phyloP scores from a whole-genome alignment of 345 rosid genomes.

The Acer saccharum region DNA sequence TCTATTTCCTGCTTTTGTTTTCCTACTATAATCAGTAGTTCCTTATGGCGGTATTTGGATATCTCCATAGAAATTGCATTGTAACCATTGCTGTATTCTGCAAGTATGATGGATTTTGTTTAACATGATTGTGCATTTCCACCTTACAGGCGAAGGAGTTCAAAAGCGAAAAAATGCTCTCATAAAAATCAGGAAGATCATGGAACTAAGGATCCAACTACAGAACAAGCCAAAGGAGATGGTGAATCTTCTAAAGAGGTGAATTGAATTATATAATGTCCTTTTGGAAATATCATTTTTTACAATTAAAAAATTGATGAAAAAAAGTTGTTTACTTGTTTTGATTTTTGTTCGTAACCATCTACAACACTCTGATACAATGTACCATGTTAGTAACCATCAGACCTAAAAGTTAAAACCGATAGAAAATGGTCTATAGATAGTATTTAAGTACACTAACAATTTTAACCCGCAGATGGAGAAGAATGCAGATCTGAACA shows the following conservation, averaged over 20 bases:
- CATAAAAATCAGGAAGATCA: conserved; percentile 24
- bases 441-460: too few relatives aligned
- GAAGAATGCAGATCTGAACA: conserved; percentile 34
- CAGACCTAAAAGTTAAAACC: too few relatives aligned
- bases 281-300: background rate
- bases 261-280: background rate
- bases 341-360: background rate
- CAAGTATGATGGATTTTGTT: background rate
- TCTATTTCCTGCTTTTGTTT: background rate
- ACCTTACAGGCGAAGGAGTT: conserved; percentile 30
- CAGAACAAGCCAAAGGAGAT: conserved; percentile 27
- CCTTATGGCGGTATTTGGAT: background rate
- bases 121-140: background rate
- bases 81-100: background rate
- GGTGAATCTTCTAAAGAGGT: conserved; percentile 55
- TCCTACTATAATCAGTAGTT: background rate
- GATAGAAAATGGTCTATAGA: too few relatives aligned
- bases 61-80: background rate
- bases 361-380: too few relatives aligned
- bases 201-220: conserved; percentile 11
- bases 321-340: background rate
- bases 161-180: conserved; percentile 30
- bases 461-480: conserved; percentile 24
- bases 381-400: too few relatives aligned
- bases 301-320: background rate